A percentile compares a stretch with the other conserved stretches of the same genome.
These are phyloP conservation scores for Didymella exigua DNA, from an alignment of 2,329 filamentous ascomycete genomes.

Conservation along the genomic window DNA sequence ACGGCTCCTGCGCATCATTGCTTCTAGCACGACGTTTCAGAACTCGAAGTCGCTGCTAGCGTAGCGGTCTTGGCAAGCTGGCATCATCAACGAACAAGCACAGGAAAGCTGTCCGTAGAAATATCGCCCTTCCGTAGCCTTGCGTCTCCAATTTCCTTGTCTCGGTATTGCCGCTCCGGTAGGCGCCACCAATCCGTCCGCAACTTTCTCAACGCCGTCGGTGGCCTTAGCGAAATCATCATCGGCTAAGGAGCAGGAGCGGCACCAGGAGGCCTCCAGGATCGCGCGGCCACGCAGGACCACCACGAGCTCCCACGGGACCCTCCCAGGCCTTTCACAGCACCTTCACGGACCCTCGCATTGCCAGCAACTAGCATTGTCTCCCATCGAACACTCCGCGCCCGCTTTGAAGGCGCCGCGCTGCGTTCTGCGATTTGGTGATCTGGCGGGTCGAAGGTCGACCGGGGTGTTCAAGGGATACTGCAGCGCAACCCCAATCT, in stretches of 20 bases:
- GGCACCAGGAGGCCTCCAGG: conserved; percentile 21
- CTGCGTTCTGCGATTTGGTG: conserved; percentile 28
- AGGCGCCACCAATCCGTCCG: conserved; percentile 30
- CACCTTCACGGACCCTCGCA: conserved; percentile 8
- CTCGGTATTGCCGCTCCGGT: conserved; percentile 28
- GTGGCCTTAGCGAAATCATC: conserved; percentile 45
- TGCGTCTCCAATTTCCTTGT: conserved; percentile 29
- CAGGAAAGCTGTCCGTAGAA: conserved; percentile 28
- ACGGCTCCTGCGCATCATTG: conserved; percentile 28
- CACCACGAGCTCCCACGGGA: conserved; percentile 14
- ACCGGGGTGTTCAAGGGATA: conserved; percentile 47
- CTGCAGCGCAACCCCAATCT: conserved; percentile 34
- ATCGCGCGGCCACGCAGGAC: conserved; percentile 29
- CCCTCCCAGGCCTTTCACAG: conserved; percentile 8
- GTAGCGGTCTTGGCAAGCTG: conserved; percentile 27
- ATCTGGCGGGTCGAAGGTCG: conserved; percentile 43
- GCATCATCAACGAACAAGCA: conserved; percentile 11
- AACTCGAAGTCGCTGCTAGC: conserved; percentile 33
- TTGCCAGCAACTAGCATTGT: conserved; percentile 25
- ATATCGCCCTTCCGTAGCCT: conserved; percentile 21
- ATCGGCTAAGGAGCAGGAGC: conserved; percentile 38
- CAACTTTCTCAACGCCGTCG: conserved; percentile 35
- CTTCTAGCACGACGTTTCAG: conserved; percentile 24
- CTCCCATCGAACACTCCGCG: conserved; percentile 2
- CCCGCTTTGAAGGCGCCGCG: conserved; percentile 18